These are phyloP conservation scores for Penicillium nordicum DNA, from an alignment of 2,329 filamentous ascomycete species.

Conservation along the genomic window DNA sequence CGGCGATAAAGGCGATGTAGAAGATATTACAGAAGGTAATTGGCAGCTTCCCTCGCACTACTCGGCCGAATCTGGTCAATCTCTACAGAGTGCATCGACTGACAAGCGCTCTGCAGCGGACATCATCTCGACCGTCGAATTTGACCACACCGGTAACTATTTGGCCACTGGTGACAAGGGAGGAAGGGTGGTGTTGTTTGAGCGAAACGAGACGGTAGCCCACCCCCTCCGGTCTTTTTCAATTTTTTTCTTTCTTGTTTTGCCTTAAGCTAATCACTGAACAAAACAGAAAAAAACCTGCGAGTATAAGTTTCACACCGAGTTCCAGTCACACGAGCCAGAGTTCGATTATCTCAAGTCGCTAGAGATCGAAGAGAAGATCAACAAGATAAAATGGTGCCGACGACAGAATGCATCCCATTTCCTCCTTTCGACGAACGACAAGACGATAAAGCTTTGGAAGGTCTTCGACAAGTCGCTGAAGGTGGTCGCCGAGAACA, in stretches of 20 bases:
- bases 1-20: constrained; percentile 98
- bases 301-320: constrained; percentile 99
- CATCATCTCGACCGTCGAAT: constrained; percentile 53
- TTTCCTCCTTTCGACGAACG: constrained; percentile 96
- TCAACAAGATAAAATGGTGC: constrained; percentile 99
- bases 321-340: constrained; percentile 98
- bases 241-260: neutral
- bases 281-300: constrained; percentile 88
- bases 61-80: constrained; percentile 5
- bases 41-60: neutral
- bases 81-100: constrained; percentile 6
- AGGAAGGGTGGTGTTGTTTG: constrained; percentile 51
- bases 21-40: constrained; percentile 94
- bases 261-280: constrained; percentile 32
- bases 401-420: constrained; percentile 96
- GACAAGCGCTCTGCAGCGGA: constrained; percentile 38
- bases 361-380: constrained; percentile 99
- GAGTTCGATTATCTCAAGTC: constrained; percentile 99
- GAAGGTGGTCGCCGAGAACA: constrained; percentile 98
- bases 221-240: constrained; percentile 1
- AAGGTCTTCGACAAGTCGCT: constrained; percentile 99
- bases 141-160: constrained; percentile 53
- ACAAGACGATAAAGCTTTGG: constrained; percentile 99
- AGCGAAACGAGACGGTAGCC: constrained; percentile 83
- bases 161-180: constrained; percentile 53